A percentile compares a stretch with the other conserved stretches of the same genome.
phyloP scores from a whole-genome alignment of 2,329 filamentous ascomycete species.

The Juglanconis oblonga region DNA sequence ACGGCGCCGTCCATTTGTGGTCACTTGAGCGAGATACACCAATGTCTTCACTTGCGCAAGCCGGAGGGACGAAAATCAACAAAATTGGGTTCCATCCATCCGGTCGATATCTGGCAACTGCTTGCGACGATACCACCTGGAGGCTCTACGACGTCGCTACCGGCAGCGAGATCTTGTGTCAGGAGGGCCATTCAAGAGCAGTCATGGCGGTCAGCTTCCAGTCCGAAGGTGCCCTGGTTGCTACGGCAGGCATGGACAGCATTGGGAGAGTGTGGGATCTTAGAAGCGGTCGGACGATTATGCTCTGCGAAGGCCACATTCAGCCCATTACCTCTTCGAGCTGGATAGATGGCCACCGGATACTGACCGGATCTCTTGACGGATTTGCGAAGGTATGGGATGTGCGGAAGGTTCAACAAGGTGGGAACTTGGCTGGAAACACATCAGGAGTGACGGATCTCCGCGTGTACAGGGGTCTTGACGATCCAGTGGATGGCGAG shows the following conservation, averaged over 20 bases:
- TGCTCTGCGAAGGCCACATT: constrained; percentile 92
- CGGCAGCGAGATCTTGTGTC: constrained; percentile 76
- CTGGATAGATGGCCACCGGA: constrained; percentile 90
- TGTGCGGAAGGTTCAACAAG: constrained; percentile 79
- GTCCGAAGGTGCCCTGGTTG: constrained; percentile 82
- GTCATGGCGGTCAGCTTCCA: constrained; percentile 92
- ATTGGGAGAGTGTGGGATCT: constrained; percentile 96
- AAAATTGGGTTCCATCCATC: constrained; percentile 94
- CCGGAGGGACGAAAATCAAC: constrained; percentile 66
- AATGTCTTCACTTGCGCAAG: constrained; percentile 34
- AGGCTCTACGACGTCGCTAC: constrained; percentile 91
- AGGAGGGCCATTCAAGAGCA: constrained; percentile 92
- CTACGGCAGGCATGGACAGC: constrained; percentile 89
- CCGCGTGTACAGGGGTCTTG: constrained; percentile 86
- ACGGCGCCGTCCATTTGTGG: constrained; percentile 87
- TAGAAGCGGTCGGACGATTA: constrained; percentile 86
- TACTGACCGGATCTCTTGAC: constrained; percentile 88
- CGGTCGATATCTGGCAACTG: constrained; percentile 83
- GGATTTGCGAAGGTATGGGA: constrained; percentile 99
- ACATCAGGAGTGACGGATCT: constrained; percentile 88
- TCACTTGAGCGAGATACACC: constrained; percentile 84
- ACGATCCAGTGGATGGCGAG: constrained; percentile 65
- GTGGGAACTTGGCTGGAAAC: constrained; percentile 85
- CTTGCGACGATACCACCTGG: constrained; percentile 96
- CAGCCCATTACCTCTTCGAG: constrained; percentile 91